phyloP scores from a whole-genome alignment of 108 stramenopile genomes.

The Epithemia pelagica region DNA sequence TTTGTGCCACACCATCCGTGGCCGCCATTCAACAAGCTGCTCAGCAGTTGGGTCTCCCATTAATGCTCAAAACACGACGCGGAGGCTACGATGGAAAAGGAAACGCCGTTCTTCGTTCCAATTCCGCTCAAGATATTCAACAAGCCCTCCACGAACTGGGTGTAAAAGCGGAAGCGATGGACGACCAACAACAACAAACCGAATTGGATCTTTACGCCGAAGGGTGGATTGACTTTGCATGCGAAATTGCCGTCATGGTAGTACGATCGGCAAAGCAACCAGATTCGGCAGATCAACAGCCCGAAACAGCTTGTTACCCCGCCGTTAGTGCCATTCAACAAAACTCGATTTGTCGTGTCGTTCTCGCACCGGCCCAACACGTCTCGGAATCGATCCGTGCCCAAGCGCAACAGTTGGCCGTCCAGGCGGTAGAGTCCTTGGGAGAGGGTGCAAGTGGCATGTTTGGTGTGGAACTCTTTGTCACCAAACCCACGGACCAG shows the following conservation, averaged over 20 bases:
- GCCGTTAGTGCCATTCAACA: constrained; percentile 95
- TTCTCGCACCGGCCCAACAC: constrained; percentile 78
- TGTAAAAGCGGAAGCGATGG: constrained; percentile 5
- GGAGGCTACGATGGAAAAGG: constrained; percentile 97
- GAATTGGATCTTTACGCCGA: constrained; percentile 85
- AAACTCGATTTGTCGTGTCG: constrained; percentile 92
- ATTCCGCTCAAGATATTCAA: constrained; percentile 45
- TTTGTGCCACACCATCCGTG: constrained; percentile 44
- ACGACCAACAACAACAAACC: constrained; percentile 14
- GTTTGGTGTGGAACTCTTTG: constrained; percentile 97
- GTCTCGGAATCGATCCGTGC: constrained; percentile 47
- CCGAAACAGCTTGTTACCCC: constrained; percentile 76
- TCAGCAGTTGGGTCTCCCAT: constrained; percentile 73
- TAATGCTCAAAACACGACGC: constrained; percentile 92
- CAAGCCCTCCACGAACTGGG: constrained; percentile 56
- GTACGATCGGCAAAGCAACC: constrained; percentile 47
- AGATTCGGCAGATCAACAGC: constrained; percentile 18
- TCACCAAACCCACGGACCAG: constrained; percentile 26
- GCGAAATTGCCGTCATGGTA: constrained; percentile 97
- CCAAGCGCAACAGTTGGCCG: constrained; percentile 62
- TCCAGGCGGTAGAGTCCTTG: constrained; percentile 66
- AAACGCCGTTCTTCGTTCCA: constrained; percentile 80
- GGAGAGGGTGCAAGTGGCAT: constrained; percentile 85
- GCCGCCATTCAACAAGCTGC: constrained; percentile 62
- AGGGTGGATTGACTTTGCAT: constrained; percentile 89